Evolutionary conservation across 2,329 filamentous ascomycete species (phyloP), one percentile per base, ranked within the genome.

Genomic region (Ustilaginoidea virens): DNA sequence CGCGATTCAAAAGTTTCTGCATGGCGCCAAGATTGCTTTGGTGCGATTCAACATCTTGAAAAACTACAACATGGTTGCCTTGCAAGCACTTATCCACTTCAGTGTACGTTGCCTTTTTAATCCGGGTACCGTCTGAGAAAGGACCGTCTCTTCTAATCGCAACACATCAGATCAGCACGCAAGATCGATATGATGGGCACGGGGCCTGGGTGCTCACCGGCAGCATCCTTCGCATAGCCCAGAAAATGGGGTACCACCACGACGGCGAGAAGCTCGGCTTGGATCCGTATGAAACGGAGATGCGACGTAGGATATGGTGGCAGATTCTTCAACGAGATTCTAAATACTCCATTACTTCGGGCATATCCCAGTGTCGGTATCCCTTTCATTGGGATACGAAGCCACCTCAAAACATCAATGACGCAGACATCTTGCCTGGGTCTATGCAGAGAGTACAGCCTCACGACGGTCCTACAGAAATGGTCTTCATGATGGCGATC

Each of bases 261-360:
- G 73, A 79, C 34, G 72, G 70, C 20, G 61, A 65, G 34, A 47
- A 52, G 12, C 53, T 73, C 5, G 63, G 63, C 2, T 53, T 77
- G 2, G 56, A 63, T 0, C 68, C 71, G 0, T 75, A 76, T 39
- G 72, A 79, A 40, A 66, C 66, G 3, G 72, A 80, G 43, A 77
- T 79, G 59, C 62, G 73, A n/a, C 56, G 74, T 24, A 58, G 74
- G 5, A 56, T 78, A 13, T 80, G 74, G 74, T 75, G 70, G 71
- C 63, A 70, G 41, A 62, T 77, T 16, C 56, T 71, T 27, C 53
- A 74, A 31, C 55, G 69, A 29, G 70, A 75, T 36, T 55, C 61
- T 24, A 65, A 68, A 37, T 64, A 64, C 31, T 69, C 67, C 23
- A 49, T 73, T 33, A 53, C 68, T 33, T 71, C 69, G 4, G 69